Base-by-base conservation (phyloP, 2,329 filamentous ascomycete genomes). In the Leptosphaerulina australis region DNA sequence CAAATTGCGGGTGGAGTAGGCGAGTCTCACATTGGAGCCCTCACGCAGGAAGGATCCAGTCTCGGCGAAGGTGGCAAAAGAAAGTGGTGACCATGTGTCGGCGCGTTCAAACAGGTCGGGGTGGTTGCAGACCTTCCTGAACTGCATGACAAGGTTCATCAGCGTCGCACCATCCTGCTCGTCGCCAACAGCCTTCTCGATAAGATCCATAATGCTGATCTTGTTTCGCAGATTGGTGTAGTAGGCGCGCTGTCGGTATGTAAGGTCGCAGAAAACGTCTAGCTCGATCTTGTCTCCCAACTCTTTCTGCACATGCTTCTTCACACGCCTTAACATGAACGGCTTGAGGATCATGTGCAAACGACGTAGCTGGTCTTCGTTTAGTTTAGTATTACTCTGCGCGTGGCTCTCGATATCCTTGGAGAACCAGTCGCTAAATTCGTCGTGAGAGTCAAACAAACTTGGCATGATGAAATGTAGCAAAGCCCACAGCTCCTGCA, bases 381-480 rank as follows among this genome's bases (percentile, higher is more conserved):
- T 99, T 51, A 99, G 87, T 72, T 97, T 97, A n/a, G 93, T 97
- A 70, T 99, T 97, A 73, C 91, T 97, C 76, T 97, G 93, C 0
- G 94, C 94, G 71, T 99, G 94, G 29, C 92, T 97, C 75, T 99
- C 94, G 56, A 99, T 99, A 62, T 94, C 90, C 76, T 94, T 94
- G 44, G 89, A 93, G 72, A 95, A 95, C 90, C 90, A 95, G 64
- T 94, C 90, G 76, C 88, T 93, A 69, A 95, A 95, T 67, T 94
- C 90, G 68, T 95, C 90, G 74, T 94, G 90, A 0, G 88, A 93
- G 73, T 94, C 94, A 74, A 99, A 99, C 41, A 99, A 81, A 33
- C 90, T 96, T n/a, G 94, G 94, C 94, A 99, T 97, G 77, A 97
- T 97, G 78, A 99, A 99, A 81, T 99, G 94, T 15, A 99, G 81